phyloP scores from a whole-genome alignment of 2,329 filamentous ascomycete genomes.

The Calycina herbarum region DNA sequence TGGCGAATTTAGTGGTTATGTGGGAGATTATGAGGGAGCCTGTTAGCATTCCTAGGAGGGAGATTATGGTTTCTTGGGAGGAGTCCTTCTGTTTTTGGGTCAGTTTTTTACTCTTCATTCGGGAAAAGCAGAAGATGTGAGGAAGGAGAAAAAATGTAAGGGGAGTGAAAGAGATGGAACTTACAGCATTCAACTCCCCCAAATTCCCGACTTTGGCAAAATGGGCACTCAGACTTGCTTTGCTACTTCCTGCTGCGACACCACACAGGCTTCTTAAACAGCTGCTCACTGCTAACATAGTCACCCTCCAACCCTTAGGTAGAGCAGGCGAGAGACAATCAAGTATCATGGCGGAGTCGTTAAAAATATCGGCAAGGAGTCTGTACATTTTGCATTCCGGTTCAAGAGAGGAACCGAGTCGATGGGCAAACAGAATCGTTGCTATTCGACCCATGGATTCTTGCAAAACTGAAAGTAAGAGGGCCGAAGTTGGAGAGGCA shows the following conservation, averaged over 20 bases:
- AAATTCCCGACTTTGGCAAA: conserved; percentile 87
- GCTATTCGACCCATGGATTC: conserved; percentile 64
- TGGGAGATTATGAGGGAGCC: conserved; percentile 79
- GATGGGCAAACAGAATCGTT: conserved; percentile 69
- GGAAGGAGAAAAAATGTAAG: no score
- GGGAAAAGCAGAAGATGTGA: background rate
- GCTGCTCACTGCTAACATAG: conserved; percentile 59
- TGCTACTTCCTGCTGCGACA: conserved; percentile 85
- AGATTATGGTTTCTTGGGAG: conserved; percentile 92
- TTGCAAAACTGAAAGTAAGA: conserved; percentile 66
- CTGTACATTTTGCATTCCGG: conserved; percentile 74
- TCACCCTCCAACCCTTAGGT: conserved; percentile 55
- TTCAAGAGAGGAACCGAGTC: conserved; percentile 66
- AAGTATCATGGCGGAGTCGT: conserved; percentile 69
- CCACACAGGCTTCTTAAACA: conserved; percentile 74
- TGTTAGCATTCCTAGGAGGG: conserved; percentile 79
- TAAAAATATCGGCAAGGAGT: conserved; percentile 68
- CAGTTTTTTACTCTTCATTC: conserved; percentile 13
- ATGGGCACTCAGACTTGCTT: conserved; percentile 87
- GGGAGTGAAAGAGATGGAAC: conserved; percentile 31
- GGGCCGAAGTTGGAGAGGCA: conserved; percentile 63
- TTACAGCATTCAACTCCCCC: conserved; percentile 83
- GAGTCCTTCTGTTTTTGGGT: conserved; percentile 65
- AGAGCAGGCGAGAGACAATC: conserved; percentile 67
- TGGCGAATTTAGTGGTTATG: conserved; percentile 68